A percentile compares a stretch with the other conserved stretches of the same genome.
phyloP scores from a whole-genome alignment of 1,284 basidiomycete genomes.

The Phlebopus sp. region DNA sequence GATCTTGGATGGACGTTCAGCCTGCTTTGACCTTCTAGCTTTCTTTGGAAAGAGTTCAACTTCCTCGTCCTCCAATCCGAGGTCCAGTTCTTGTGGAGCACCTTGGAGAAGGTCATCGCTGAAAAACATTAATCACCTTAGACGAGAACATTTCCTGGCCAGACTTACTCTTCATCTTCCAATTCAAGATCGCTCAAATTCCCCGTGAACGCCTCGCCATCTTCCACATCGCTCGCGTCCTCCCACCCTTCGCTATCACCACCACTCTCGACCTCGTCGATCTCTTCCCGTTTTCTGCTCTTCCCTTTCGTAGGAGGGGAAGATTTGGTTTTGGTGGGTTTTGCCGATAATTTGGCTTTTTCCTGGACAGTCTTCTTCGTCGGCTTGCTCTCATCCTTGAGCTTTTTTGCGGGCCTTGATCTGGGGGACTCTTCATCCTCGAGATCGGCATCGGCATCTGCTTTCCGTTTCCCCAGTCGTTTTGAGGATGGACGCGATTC shows the following conservation, averaged over 20 bases:
- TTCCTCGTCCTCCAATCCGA: conserved; percentile 62
- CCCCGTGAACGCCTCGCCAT: conserved; percentile 39
- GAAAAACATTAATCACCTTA: neutral
- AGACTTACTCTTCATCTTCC: conserved; percentile 40
- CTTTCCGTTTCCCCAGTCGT: conserved; percentile 73
- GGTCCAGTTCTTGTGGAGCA: conserved; percentile 63
- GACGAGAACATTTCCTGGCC: neutral
- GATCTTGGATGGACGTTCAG: conserved; percentile 46
- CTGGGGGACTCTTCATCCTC: conserved; percentile 34
- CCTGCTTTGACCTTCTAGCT: conserved; percentile 52
- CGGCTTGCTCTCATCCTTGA: conserved; percentile 39
- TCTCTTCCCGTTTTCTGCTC: conserved; percentile 26
- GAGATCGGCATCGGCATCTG: conserved; percentile 50
- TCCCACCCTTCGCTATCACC: conserved; percentile 58
- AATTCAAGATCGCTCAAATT: conserved; percentile 49
- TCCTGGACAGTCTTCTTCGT: conserved; percentile 25
- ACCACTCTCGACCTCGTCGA: conserved; percentile 25
- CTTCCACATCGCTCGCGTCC: conserved; percentile 53
- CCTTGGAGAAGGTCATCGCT: conserved; percentile 47
- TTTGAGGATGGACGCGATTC: conserved; percentile 40
- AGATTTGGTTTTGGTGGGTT: conserved; percentile 16
- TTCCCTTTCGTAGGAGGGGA: conserved; percentile 18
- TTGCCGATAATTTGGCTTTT: conserved; percentile 15
- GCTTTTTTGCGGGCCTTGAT: conserved; percentile 53
- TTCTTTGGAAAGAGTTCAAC: conserved; percentile 33